Evolutionary conservation across 176 grass and related monocot genomes (phyloP).

Genomic region (Eragrostis nindensis): DNA sequence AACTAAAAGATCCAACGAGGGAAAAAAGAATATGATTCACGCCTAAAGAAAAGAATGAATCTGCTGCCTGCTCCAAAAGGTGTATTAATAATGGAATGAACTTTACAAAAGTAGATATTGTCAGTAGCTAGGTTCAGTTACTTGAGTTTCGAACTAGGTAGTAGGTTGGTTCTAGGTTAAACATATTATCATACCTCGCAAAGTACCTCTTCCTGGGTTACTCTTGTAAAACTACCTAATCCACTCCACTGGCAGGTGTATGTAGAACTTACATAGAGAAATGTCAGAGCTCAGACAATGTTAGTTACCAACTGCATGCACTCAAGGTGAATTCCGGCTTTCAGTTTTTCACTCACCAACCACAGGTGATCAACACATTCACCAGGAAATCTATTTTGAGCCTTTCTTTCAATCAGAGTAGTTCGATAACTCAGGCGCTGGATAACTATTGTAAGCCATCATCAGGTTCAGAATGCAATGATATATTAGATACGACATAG

Average conservation of each 20-base stretch:
- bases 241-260: neutral
- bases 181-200: neutral
- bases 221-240: neutral
- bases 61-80: neutral
- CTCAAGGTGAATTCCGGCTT: neutral
- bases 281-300: neutral
- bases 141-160: neutral
- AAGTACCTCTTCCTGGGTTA: neutral
- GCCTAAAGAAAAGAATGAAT: no score
- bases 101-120: neutral
- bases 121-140: neutral
- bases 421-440: constrained; percentile 7
- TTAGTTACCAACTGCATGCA: neutral
- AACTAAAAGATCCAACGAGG: neutral
- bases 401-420: neutral
- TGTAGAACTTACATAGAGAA: constrained; percentile 12
- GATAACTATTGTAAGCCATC: constrained; percentile 3
- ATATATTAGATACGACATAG: constrained; percentile 48
- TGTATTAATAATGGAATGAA: neutral
- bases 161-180: neutral
- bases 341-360: neutral
- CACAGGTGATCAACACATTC: neutral
- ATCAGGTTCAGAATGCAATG: constrained; percentile 28
- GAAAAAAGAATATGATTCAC: neutral
- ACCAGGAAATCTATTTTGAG: neutral